Percentiles rank a stretch among this genome's conserved stretches.
These are phyloP conservation scores for Musa acuminata DNA, from an alignment of 176 grass and related monocot species.

Conservation along the genomic window DNA sequence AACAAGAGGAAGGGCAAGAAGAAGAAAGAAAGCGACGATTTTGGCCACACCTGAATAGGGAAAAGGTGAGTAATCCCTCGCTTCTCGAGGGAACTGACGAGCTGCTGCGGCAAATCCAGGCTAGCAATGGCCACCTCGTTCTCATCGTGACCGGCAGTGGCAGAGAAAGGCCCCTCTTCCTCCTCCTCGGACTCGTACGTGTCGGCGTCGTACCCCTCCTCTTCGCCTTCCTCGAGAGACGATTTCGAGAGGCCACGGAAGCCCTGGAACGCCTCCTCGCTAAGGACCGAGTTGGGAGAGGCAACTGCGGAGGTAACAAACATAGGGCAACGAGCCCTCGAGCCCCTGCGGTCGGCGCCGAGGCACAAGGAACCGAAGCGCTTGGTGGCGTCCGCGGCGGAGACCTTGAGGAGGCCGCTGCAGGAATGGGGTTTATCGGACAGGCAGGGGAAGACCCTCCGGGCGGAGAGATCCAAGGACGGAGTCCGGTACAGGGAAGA, in stretches of 20 bases:
- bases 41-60: conserved; percentile 70
- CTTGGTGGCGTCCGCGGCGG: no score
- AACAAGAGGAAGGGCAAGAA: neutral
- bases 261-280: conserved; percentile 89
- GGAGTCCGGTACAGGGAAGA: conserved; percentile 49
- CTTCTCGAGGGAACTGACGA: conserved; percentile 67
- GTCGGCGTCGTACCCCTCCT: conserved; percentile 30
- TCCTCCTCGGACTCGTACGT: conserved; percentile 13
- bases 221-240: conserved; percentile 26
- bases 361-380: neutral
- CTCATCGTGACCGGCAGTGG: neutral
- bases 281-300: conserved; percentile 78
- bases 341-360: neutral
- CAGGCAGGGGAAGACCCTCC: neutral
- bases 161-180: conserved; percentile 7
- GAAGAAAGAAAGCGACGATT: neutral
- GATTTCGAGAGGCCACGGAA: conserved; percentile 30
- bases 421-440: neutral
- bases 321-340: neutral
- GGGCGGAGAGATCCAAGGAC: conserved; percentile 12
- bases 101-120: conserved; percentile 54
- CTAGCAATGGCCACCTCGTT: conserved; percentile 76
- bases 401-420: no score
- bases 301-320: conserved; percentile 45
- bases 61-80: conserved; percentile 85